Evolutionary conservation across 1,284 basidiomycete genomes (phyloP).

Genomic region (Thelephora terrestris): DNA sequence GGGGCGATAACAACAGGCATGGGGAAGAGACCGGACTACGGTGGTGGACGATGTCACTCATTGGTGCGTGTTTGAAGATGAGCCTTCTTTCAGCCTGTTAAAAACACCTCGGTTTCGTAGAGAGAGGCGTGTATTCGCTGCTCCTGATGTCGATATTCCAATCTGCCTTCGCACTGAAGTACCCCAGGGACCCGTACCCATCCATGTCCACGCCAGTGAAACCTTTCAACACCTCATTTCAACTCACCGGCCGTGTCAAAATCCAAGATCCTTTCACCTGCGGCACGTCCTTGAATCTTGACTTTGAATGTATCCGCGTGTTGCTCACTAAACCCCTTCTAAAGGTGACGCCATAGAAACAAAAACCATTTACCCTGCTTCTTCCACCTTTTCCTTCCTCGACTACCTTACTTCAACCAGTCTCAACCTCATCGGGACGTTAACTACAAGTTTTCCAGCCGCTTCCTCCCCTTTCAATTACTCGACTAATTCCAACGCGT

Average conservation of each 20-base stretch:
- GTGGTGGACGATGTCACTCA: constrained; percentile 2
- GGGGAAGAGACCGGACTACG: neutral
- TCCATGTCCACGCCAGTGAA: constrained; percentile 9
- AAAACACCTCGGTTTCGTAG: constrained; percentile 3
- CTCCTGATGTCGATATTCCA: constrained; percentile 12
- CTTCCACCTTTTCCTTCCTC: neutral
- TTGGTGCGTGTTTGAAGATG: neutral
- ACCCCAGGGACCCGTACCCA: constrained; percentile 8
- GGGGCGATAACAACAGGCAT: neutral
- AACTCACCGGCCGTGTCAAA: constrained; percentile 3
- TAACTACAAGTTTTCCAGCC: constrained; percentile 12
- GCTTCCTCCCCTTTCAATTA: constrained; percentile 8
- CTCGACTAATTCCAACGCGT: constrained; percentile 9
- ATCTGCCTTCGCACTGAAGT: constrained; percentile 8
- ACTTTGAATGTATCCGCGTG: neutral
- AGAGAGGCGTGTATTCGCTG: constrained; percentile 5
- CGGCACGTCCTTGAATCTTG: constrained; percentile 2
- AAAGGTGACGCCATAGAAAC: constrained; percentile 12
- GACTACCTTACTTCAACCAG: constrained; percentile 14
- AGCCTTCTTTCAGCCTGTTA: neutral
- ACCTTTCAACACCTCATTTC: neutral
- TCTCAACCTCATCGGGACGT: constrained; percentile 14
- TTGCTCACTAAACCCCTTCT: neutral
- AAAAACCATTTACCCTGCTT: constrained; percentile 8
- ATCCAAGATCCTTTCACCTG: constrained; percentile 8